Evolutionary conservation across 495 filamentous ascomycete species (phyloP), one percentile per base, ranked within the genome.

Genomic region (Podospora fimiseda): DNA sequence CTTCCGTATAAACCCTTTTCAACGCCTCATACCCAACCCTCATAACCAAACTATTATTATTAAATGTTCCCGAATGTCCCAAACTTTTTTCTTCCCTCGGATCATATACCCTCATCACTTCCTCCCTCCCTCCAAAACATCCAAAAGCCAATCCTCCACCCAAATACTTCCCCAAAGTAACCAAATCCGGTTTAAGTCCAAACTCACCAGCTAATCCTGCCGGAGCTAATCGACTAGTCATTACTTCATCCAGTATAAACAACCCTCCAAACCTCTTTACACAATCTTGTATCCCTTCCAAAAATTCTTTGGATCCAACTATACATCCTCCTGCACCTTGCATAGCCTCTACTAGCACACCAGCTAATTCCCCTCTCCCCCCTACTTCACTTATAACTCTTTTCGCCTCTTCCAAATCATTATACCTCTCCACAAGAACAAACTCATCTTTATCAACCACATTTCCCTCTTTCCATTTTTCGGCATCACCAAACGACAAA

Each of bases 41-140:
- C 79, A 85, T 84, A 1, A 74, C 74, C 11, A 86, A 58, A 1
- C 75, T 74, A 55, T 86, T 86, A 56, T 86, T 87, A 48, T 87
- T 85, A 59, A 84, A 87, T 0, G 83, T 87, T 0, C 84, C 83
- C 0, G 81, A 77, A 52, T 87, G 84, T 42, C 66, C 50, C 24
- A 74, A 50, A 36, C 61, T 37, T 19, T 59, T 53, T 9, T 42
- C 15, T 11, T 53, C 50, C 1, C 67, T 50, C 4, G 80, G 80
- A 55, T 85, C 80, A 62, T 78, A 84, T 22, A 81, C 62, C 0
- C 56, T 58, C 71, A 85, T 80, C 23, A 83, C 66, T 20, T 80
- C 71, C 40, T 60, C 60, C 18, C 74, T 59, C 1, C 83, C 83
- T 1, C 83, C 82, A 63, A 87, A 85, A 0, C 74, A 80, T 1